Evolutionary conservation across 2,329 filamentous ascomycete genomes (phyloP).

Genomic region (Leptodontidium sp.): DNA sequence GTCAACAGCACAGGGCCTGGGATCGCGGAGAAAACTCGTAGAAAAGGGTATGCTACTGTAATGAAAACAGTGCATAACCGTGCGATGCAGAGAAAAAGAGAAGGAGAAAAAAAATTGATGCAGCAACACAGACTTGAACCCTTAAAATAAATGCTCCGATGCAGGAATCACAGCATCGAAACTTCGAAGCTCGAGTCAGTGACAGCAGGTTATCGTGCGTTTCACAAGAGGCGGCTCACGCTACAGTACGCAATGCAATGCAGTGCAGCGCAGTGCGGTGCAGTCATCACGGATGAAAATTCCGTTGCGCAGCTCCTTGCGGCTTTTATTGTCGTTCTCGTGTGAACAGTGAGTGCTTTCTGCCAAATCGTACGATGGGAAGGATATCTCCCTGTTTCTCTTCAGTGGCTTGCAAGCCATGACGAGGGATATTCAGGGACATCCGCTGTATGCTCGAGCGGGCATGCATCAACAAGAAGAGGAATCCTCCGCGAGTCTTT

Average conservation of each 20-base stretch:
- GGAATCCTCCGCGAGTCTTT: not conserved
- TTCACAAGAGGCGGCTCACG: slow-evolving; percentile 3
- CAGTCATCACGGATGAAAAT: not conserved
- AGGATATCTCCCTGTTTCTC: not conserved
- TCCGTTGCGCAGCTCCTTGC: not conserved
- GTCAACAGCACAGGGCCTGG: slow-evolving; percentile 6
- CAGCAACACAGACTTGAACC: not conserved
- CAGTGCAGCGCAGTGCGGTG: not conserved
- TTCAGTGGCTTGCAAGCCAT: not conserved
- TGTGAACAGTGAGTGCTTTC: not conserved
- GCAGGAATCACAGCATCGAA: not conserved
- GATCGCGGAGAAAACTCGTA: slow-evolving; percentile 12
- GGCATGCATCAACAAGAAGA: not conserved
- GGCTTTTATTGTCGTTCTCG: not conserved
- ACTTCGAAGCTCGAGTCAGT: slow-evolving; percentile 8
- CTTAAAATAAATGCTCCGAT: slow-evolving; percentile 5
- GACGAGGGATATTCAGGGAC: slow-evolving; percentile 15
- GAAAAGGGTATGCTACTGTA: not conserved
- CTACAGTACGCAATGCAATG: not conserved
- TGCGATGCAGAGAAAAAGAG: not conserved
- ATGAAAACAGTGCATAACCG: not conserved
- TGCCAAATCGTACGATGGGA: not conserved
- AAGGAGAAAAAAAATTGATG: not conserved
- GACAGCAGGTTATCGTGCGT: not conserved
- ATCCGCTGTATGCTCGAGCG: slow-evolving; percentile 11